Base-by-base conservation (phyloP, 306 rosid genomes). In the Vigna nakashimae region DNA sequence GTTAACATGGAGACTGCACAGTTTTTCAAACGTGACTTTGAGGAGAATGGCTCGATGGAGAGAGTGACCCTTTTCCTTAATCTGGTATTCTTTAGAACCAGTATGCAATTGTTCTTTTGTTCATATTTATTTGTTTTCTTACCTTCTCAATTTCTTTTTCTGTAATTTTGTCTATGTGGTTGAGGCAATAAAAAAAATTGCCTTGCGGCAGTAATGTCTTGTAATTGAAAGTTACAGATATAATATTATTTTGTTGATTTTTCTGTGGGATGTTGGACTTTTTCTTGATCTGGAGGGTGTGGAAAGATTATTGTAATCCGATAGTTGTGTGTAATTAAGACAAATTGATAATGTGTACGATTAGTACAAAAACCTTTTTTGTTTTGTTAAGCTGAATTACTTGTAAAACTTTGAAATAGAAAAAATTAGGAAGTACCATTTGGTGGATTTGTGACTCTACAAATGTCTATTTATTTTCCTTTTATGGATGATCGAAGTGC, bases 1-100 rank as follows among this genome's bases (percentile, higher is more conserved):
- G 99, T 95, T 78, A 95, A 95, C 87, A 95, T 95, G 99, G 99
- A 96, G 88, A 90, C 99, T 48, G 99, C 99, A 16, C 99, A 96
- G 82, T 92, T 96, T 83, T 96, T 96, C 68, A 96, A 96, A 79
- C 99, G 99, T 26, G 99, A 96, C 86, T 96, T 96, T 82, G 99
- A 96, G 86, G 99, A 96, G 85, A 96, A 92, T 80, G 98, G 99
- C 62, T 96, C 99, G 1, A 96, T 96, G 99, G 99, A 96, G 87
- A 92, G 99, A 84, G 99, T 96, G 87, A 96, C 99, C 60, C 94
- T 96, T 76, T 96, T 96, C 79, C 89, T 96, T 84, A 96, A 92
- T 84, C 91, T 92, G 97, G 98, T 96, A 90, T 50, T 68, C 36
- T 53, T 46, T 64, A 88, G 18, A 49, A 69, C 64, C 71, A 43